Percentiles rank a stretch among this genome's conserved stretches.
Evolutionary conservation across 163 green algal genomes (phyloP).

Genomic region (Prototheca cutis): DNA sequence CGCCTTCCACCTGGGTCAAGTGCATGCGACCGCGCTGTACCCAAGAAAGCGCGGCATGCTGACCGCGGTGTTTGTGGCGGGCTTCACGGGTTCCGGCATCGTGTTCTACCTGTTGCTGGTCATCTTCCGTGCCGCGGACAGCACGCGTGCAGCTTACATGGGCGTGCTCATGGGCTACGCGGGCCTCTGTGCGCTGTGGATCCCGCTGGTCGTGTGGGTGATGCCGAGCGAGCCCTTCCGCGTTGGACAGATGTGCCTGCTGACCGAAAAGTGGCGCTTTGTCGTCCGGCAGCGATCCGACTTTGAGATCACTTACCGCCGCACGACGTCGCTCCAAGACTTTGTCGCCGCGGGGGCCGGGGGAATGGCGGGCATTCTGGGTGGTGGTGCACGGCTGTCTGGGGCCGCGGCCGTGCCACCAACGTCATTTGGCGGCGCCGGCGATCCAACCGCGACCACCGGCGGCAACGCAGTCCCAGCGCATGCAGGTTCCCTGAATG

Average conservation of each 20-base stretch:
- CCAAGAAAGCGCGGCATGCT: conserved; percentile 31
- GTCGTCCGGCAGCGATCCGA: conserved; percentile 19
- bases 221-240: conserved; percentile 44
- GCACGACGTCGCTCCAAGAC: conserved; percentile 25
- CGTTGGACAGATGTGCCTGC: conserved; percentile 31
- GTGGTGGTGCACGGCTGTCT: too few relatives aligned
- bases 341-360: conserved; percentile 21
- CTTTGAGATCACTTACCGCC: conserved; percentile 18
- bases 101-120: conserved; percentile 48
- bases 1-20: conserved; percentile 49
- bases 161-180: conserved; percentile 38
- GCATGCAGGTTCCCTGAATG: background rate
- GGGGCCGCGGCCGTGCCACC: too few relatives aligned
- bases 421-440: too few relatives aligned
- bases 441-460: too few relatives aligned
- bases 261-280: conserved; percentile 22
- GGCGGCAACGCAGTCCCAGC: too few relatives aligned
- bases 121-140: conserved; percentile 28
- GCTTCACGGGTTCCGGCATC: conserved; percentile 50
- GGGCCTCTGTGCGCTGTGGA: conserved; percentile 36
- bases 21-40: conserved; percentile 47
- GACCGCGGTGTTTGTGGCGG: conserved; percentile 39
- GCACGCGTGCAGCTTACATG: conserved; percentile 14
- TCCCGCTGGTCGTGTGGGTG: conserved; percentile 45
- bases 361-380: background rate